phyloP scores from a whole-genome alignment of 2,329 filamentous ascomycete species.

The Penicillium sp. region DNA sequence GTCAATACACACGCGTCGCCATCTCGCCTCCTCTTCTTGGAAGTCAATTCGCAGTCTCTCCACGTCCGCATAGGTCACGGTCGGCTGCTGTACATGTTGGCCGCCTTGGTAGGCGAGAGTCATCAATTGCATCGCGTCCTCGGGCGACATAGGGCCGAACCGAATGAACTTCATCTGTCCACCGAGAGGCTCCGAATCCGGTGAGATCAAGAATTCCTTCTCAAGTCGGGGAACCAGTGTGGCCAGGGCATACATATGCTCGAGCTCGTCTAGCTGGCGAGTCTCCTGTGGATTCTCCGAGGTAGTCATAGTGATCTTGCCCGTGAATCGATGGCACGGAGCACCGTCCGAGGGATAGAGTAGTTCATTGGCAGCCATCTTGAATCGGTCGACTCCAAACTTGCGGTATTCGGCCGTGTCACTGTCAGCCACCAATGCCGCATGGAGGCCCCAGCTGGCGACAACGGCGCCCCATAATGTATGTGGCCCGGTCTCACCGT shows the following conservation, averaged over 20 bases:
- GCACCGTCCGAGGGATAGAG: slow-evolving; percentile 60
- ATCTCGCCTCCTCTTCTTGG: slow-evolving; percentile 61
- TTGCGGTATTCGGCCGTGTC: slow-evolving; percentile 80
- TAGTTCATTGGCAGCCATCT: slow-evolving; percentile 78
- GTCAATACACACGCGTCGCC: slow-evolving; percentile 89
- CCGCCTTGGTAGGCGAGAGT: slow-evolving; percentile 60
- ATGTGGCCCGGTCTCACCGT: slow-evolving; percentile 32
- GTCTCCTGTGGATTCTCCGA: slow-evolving; percentile 17
- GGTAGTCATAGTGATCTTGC: slow-evolving; percentile 50
- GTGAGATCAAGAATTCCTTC: slow-evolving; percentile 78
- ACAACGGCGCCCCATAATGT: slow-evolving; percentile 74
- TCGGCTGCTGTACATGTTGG: slow-evolving; percentile 54
- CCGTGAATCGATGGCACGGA: slow-evolving; percentile 59
- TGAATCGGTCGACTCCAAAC: slow-evolving; percentile 76
- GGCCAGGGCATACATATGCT: slow-evolving; percentile 76
- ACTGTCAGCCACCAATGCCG: slow-evolving; percentile 84
- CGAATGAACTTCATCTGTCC: slow-evolving; percentile 71
- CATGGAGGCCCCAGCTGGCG: slow-evolving; percentile 86
- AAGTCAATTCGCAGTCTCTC: slow-evolving; percentile 68
- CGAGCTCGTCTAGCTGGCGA: slow-evolving; percentile 38
- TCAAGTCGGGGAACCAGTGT: slow-evolving; percentile 81
- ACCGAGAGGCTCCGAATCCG: slow-evolving; percentile 69
- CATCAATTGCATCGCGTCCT: slow-evolving; percentile 78
- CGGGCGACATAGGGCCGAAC: slow-evolving; percentile 68
- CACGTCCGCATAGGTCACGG: slow-evolving; percentile 71